These are phyloP conservation scores for Alternaria gaisen DNA, from an alignment of 2,329 filamentous ascomycete genomes.

Conservation along the genomic window DNA sequence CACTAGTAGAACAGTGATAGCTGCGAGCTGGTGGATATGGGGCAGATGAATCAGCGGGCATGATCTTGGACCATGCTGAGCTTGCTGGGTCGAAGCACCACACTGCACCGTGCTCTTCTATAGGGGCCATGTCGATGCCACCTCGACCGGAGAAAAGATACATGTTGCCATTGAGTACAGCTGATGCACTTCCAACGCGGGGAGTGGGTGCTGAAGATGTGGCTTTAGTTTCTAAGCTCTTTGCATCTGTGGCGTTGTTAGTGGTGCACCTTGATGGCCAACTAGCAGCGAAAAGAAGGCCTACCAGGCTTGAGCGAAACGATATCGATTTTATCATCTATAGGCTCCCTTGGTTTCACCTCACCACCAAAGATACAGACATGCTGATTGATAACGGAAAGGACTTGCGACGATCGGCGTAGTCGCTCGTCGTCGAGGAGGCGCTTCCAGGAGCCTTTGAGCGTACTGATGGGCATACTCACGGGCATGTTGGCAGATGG, in stretches of 20 bases:
- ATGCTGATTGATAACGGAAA: conserved; percentile 67
- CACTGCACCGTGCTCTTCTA: conserved; percentile 77
- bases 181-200: conserved; percentile 77
- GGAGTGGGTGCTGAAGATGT: conserved; percentile 65
- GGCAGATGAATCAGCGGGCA: conserved; percentile 61
- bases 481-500: conserved; percentile 31
- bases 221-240: conserved; percentile 34
- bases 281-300: conserved; percentile 9
- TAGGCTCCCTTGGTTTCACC: conserved; percentile 68
- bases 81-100: conserved; percentile 77
- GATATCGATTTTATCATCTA: conserved; percentile 77
- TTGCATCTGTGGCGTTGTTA: conserved; percentile 55
- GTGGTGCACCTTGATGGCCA: conserved; percentile 31
- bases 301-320: conserved; percentile 59
- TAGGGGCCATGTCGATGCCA: conserved; percentile 71
- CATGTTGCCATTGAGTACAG: conserved; percentile 72
- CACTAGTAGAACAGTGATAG: conserved; percentile 73
- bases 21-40: conserved; percentile 71
- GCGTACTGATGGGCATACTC: conserved; percentile 32
- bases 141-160: conserved; percentile 85
- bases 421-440: conserved; percentile 55
- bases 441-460: conserved; percentile 50
- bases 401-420: conserved; percentile 76
- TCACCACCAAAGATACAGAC: conserved; percentile 83
- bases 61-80: conserved; percentile 71